Evolutionary conservation across 306 rosid genomes (phyloP), one percentile per base, ranked within the genome.

Genomic region (Albizia julibrissin): DNA sequence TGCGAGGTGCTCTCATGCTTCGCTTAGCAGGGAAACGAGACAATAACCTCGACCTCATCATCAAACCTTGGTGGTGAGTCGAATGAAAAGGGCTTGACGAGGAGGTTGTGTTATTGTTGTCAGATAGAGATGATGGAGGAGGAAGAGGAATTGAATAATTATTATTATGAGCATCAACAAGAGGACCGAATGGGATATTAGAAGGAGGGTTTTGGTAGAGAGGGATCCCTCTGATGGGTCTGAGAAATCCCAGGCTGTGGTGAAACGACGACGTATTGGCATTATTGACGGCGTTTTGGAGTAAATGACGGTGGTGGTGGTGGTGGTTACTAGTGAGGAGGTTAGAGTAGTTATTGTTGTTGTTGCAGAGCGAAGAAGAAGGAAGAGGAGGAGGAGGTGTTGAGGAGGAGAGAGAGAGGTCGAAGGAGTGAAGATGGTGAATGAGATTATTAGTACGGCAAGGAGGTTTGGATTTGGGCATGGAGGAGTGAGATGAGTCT

Each of bases 1-100:
- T 96, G 89, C 99, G 73, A 0, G 99, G 99, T n/a, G 99, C 97
- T 74, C 99, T 89, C 94, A 93, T 95, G 92, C 98, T 91, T 6
- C 99, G 89, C 52, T 95, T 95, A 1, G 96, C 88, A 0, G 98
- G 99, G 42, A 93, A 95, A 40, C 99, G 83, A 0, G 99, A 91
- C 80, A 95, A 79, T 79, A 95, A 92, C n/a, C 94, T 83, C 8
- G 98, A 89, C 81, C 99, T 80, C 8, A 8, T 37, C 90, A 93
- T 86, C 83, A 91, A 69, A 65, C 93, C 89, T 46, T 87, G 91
- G 10, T 49, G 61, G 22, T 80, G 95, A 22, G 92, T 37, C 40
- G 40, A 85, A 21, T 82, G 90, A 37, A 79, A 87, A 50, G 86
- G 85, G 75, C 59, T 84, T 15, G 91, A 82, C 18, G 91, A 79